Base-by-base conservation (phyloP, 805 yeast species). In the Scheffersomyces coipomensis region DNA sequence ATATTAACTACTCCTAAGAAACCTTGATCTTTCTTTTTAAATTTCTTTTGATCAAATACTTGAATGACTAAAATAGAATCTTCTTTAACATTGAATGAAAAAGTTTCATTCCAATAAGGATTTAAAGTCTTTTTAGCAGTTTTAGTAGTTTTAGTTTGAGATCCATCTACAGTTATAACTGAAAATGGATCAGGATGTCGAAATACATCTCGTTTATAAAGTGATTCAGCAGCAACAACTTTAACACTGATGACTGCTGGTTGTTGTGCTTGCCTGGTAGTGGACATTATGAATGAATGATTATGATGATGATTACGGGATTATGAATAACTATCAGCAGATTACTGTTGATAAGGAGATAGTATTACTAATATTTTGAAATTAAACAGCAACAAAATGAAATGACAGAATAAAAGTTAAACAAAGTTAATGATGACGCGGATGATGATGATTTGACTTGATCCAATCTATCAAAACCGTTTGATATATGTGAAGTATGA, bases 151-250 rank as follows among this genome's bases (percentile, higher is more conserved):
- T 88, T 88, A 1, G 98, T 93, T 60, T 93, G 99, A 16, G 87
- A 82, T 3, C 98, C 98, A 62, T 93, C 99, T n/a, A 93, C 90
- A 10, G 98, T 91, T 46, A 93, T 71, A 25, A 93, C 98, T 2
- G 97, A 97, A 68, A 93, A 93, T 9, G 99, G 99, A 63, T 93
- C 99, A 2, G 99, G 99, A 46, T 90, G 86, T 41, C 96, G 81
- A 60, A 90, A 88, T 18, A 93, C 90, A 62, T 93, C 99, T 47
- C 99, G 77, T 66, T 93, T 93, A 64, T 88, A 88, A 41, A 93
- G 81, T 19, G 96, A 87, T 62, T 93, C 99, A 11, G 98, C 97
- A 12, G 97, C 98, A 32, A 93, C 91, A 29, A 93, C 78, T 56
- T 84, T 83, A 29, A 85, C 89, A 42, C 75, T 74, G 48, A 83